Percentiles rank a stretch among this genome's conserved stretches.
These are phyloP conservation scores for Pseudocercospora fuligena DNA, from an alignment of 2,329 filamentous ascomycete species.

Conservation along the genomic window DNA sequence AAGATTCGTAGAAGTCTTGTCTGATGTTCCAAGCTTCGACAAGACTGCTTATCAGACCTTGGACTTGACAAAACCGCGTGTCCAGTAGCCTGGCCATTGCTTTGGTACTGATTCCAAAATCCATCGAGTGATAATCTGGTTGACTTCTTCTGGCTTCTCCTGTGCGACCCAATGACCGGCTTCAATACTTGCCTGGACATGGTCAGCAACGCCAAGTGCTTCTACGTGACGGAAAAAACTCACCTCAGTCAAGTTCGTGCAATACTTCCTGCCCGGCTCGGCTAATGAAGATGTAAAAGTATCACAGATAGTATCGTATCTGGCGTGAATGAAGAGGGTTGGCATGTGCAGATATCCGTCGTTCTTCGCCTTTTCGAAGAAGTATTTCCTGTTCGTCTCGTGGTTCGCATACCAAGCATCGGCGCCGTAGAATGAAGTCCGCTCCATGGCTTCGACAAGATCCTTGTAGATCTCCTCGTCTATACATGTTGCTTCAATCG, in stretches of 20 bases:
- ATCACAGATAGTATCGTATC: conserved; percentile 47
- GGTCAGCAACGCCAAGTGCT: background rate
- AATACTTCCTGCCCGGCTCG: conserved; percentile 43
- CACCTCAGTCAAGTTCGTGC: conserved; percentile 48
- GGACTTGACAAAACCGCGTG: conserved; percentile 21
- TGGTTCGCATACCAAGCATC: conserved; percentile 53
- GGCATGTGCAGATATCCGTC: conserved; percentile 43
- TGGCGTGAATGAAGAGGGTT: conserved; percentile 47
- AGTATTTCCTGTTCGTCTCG: conserved; percentile 49
- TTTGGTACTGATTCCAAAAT: conserved; percentile 28
- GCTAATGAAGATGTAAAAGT: conserved; percentile 41
- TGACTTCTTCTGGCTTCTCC: conserved; percentile 37
- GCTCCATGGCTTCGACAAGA: conserved; percentile 44
- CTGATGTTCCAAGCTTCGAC: too few species aligned
- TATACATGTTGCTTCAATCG: conserved; percentile 36
- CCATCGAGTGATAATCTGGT: conserved; percentile 33
- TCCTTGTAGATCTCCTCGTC: conserved; percentile 39
- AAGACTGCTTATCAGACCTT: conserved; percentile 6
- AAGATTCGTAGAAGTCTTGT: background rate
- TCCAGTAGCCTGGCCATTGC: conserved; percentile 32
- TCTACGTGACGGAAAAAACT: conserved; percentile 41
- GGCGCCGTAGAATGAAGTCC: conserved; percentile 47
- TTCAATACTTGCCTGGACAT: conserved; percentile 14
- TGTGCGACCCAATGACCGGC: conserved; percentile 36
- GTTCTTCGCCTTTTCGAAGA: conserved; percentile 44